phyloP scores from a whole-genome alignment of 2,329 filamentous ascomycete species.

The Blastomyces silverae region DNA sequence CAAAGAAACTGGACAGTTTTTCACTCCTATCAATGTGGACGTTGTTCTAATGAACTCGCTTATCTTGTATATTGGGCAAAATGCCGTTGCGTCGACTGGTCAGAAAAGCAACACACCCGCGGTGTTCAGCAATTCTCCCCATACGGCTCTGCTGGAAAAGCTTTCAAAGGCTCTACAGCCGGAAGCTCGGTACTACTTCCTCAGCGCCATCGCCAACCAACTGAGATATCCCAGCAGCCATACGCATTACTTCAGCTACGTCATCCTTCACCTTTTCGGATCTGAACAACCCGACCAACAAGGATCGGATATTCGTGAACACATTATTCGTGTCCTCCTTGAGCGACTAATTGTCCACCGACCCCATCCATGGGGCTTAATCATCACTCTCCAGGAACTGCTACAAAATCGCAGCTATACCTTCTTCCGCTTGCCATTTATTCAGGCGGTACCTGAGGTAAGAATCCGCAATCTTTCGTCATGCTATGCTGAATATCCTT shows the following conservation, averaged over 20 bases:
- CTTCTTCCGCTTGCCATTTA: slow-evolving; percentile 89
- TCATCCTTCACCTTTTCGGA: slow-evolving; percentile 77
- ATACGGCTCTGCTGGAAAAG: slow-evolving; percentile 66
- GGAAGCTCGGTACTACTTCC: slow-evolving; percentile 75
- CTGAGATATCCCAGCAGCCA: slow-evolving; percentile 82
- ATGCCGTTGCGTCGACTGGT: slow-evolving; percentile 56
- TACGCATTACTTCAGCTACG: slow-evolving; percentile 87
- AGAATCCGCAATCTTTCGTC: slow-evolving; percentile 20
- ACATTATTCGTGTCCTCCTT: slow-evolving; percentile 79
- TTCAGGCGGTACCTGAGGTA: slow-evolving; percentile 85
- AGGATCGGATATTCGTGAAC: slow-evolving; percentile 75
- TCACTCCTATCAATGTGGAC: slow-evolving; percentile 62
- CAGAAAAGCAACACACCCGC: slow-evolving; percentile 51
- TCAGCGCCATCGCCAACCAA: slow-evolving; percentile 83
- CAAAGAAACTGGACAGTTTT: slow-evolving; percentile 58
- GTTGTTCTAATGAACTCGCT: slow-evolving; percentile 68
- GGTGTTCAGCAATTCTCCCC: slow-evolving; percentile 60
- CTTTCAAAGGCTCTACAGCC: slow-evolving; percentile 67
- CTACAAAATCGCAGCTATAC: slow-evolving; percentile 84
- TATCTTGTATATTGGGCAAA: slow-evolving; percentile 71
- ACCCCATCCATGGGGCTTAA: slow-evolving; percentile 91
- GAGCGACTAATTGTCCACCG: slow-evolving; percentile 83
- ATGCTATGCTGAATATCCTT: not conserved
- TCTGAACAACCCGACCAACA: slow-evolving; percentile 61
- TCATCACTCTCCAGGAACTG: slow-evolving; percentile 80